Percentiles rank a stretch among this genome's conserved stretches.
phyloP scores from a whole-genome alignment of 2,329 filamentous ascomycete species.

The Colletotrichum kahawae region DNA sequence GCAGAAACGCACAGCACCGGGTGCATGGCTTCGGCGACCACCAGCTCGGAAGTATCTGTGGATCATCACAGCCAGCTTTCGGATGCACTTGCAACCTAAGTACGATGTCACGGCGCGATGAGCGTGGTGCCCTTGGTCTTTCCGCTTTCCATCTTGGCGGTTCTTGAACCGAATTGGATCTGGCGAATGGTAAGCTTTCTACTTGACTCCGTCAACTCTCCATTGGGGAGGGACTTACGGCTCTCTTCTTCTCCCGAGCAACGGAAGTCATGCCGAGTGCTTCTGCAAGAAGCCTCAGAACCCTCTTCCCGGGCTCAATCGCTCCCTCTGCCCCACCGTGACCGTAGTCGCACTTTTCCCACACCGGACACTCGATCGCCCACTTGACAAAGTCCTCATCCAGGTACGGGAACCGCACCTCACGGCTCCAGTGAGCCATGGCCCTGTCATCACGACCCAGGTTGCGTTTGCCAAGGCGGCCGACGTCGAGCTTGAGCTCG shows the following conservation, averaged over 20 bases:
- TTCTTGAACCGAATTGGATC: conserved; percentile 85
- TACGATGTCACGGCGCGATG: conserved; percentile 44
- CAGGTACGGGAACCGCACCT: conserved; percentile 88
- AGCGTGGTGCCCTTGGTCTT: conserved; percentile 72
- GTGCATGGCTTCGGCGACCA: conserved; percentile 28
- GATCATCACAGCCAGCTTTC: conserved; percentile 66
- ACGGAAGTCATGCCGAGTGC: conserved; percentile 74
- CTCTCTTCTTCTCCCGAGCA: conserved; percentile 89
- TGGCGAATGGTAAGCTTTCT: conserved; percentile 30
- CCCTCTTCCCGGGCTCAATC: conserved; percentile 81
- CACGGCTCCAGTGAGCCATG: conserved; percentile 86
- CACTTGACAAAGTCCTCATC: conserved; percentile 87
- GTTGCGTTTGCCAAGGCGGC: conserved; percentile 89
- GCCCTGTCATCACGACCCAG: conserved; percentile 92
- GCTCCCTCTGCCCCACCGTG: conserved; percentile 26
- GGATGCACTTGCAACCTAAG: not conserved
- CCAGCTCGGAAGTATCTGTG: conserved; percentile 78
- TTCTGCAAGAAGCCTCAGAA: conserved; percentile 78
- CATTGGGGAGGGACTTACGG: conserved; percentile 56
- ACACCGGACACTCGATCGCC: conserved; percentile 76
- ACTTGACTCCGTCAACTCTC: fast-evolving
- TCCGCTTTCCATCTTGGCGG: conserved; percentile 80
- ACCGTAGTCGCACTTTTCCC: conserved; percentile 85
- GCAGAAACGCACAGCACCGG: conserved; percentile 54
- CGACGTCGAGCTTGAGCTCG: conserved; percentile 85